These are phyloP conservation scores for Acephala macrosclerotiorum DNA, from an alignment of 2,329 filamentous ascomycete species.

Conservation along the genomic window DNA sequence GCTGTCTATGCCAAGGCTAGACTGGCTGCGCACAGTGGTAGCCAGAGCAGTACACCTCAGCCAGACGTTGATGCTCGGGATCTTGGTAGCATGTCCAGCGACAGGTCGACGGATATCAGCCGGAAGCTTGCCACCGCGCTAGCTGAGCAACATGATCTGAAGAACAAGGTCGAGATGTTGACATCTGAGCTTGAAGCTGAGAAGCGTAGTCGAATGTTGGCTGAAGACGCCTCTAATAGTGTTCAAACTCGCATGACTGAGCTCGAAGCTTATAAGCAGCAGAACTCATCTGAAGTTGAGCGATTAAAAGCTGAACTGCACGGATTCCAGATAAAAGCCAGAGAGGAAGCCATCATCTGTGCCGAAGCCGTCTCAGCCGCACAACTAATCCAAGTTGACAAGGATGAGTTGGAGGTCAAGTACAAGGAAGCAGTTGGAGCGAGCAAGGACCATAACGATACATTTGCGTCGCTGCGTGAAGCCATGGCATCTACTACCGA, in stretches of 20 bases:
- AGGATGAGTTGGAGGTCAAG: conserved; percentile 75
- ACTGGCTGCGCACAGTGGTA: conserved; percentile 80
- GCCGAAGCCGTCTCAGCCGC: conserved; percentile 79
- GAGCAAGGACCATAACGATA: conserved; percentile 72
- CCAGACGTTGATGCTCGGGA: conserved; percentile 64
- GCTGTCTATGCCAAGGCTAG: conserved; percentile 95
- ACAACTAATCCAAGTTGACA: conserved; percentile 84
- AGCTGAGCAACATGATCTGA: conserved; percentile 80
- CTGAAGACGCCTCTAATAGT: conserved; percentile 86
- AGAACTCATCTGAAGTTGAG: conserved; percentile 84
- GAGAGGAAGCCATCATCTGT: conserved; percentile 81
- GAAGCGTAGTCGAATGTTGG: conserved; percentile 79
- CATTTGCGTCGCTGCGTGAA: conserved; percentile 77
- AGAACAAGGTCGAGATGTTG: conserved; percentile 74
- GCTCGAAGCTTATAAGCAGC: conserved; percentile 83
- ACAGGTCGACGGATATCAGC: conserved; percentile 77
- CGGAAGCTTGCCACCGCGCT: conserved; percentile 84
- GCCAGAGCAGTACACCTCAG: conserved; percentile 66
- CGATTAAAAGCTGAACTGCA: conserved; percentile 86
- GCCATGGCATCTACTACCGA: conserved; percentile 82
- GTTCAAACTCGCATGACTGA: conserved; percentile 85
- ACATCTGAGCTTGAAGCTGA: conserved; percentile 80
- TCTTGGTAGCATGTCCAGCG: conserved; percentile 63
- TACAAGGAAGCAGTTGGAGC: conserved; percentile 72
- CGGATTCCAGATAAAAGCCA: conserved; percentile 75